Evolutionary conservation across 2,329 filamentous ascomycete genomes (phyloP).

Genomic region (Sporothrix phasma): DNA sequence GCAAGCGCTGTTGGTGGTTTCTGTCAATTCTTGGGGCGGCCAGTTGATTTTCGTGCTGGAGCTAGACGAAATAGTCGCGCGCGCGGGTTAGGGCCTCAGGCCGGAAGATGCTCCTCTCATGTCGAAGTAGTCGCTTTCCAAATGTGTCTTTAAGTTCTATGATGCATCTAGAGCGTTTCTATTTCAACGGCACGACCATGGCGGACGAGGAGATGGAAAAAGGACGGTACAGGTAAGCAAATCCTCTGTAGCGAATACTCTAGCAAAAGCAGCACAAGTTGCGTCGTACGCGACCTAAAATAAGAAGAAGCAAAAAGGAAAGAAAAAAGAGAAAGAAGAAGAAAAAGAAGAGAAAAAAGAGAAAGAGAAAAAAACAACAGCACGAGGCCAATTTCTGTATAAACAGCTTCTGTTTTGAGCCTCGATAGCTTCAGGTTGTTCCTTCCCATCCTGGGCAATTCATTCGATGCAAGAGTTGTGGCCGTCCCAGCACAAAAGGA

Average conservation of each 20-base stretch:
- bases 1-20: not conserved
- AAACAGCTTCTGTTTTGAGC: not conserved
- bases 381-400: not conserved
- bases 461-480: slow-evolving; percentile 9
- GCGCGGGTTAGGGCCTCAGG: slow-evolving; percentile 10
- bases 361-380: not conserved
- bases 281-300: no score
- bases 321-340: no score
- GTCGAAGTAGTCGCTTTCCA: not conserved
- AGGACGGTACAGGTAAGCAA: no score
- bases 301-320: no score
- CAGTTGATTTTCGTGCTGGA: slow-evolving; percentile 14
- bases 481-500: not conserved
- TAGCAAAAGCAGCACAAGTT: not conserved
- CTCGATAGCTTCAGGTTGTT: not conserved
- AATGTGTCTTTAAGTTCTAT: no score
- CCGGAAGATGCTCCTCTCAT: not conserved
- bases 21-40: not conserved
- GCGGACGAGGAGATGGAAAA: no score
- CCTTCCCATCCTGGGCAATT: not conserved
- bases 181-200: no score
- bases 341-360: no score
- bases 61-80: slow-evolving; percentile 11
- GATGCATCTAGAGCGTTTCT: not conserved
- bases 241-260: not conserved